These are phyloP conservation scores for Aspergillus conjunctus DNA, from an alignment of 495 filamentous ascomycete species.

Conservation along the genomic window DNA sequence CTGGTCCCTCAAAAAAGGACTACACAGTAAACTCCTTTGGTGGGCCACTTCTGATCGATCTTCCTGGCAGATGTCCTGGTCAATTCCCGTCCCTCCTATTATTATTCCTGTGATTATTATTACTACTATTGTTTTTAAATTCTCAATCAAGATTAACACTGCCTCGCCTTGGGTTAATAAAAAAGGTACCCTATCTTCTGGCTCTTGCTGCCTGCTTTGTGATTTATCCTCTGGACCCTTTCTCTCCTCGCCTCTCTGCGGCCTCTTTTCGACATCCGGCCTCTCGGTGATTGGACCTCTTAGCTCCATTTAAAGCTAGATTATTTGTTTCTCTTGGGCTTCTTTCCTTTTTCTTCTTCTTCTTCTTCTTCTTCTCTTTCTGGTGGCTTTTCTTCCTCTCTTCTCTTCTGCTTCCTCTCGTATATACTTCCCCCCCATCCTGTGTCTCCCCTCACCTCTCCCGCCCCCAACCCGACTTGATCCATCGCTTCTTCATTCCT, in stretches of 20 bases:
- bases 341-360: conserved; percentile 1
- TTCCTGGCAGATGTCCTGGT: conserved; percentile 3
- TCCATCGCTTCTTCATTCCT: not conserved
- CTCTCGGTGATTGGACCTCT: not conserved
- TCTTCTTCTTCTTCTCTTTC: conserved; percentile 4
- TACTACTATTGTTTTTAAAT: not conserved
- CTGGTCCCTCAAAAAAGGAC: too few relatives aligned
- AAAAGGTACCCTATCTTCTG: not conserved
- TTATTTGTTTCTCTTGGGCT: not conserved
- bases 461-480: conserved; percentile 1
- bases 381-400: conserved; percentile 8
- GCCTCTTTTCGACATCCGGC: conserved; percentile 1
- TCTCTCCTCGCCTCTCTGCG: not conserved
- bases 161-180: too few relatives aligned
- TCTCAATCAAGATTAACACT: not conserved
- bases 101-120: not conserved
- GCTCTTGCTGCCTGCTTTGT: not conserved
- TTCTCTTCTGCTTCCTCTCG: conserved; percentile 2
- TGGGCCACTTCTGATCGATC: conserved; percentile 1
- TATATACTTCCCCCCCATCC: not conserved
- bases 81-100: conserved; percentile 1
- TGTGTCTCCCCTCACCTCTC: conserved; percentile 10
- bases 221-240: not conserved
- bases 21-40: not conserved
- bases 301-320: not conserved